phyloP scores from a whole-genome alignment of 2,329 filamentous ascomycete species.

The Ramularia endophylla region DNA sequence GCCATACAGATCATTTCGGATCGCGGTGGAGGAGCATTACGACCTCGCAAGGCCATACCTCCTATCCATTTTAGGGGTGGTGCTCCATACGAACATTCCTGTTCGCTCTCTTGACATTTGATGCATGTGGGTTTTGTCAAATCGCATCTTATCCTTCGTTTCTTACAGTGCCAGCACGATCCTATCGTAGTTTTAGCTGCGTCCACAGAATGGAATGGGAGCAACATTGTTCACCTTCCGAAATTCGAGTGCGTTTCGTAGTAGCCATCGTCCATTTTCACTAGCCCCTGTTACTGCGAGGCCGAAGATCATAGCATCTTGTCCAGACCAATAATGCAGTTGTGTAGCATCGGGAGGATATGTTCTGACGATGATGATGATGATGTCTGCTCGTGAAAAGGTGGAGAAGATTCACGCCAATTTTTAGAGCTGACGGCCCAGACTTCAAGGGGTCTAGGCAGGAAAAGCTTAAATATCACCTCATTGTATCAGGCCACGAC shows the following conservation, averaged over 20 bases:
- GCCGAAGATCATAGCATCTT: too few species aligned
- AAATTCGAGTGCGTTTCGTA: slow-evolving; percentile 1
- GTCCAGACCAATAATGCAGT: too few species aligned
- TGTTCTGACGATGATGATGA: too few species aligned
- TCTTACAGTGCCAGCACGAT: slow-evolving; percentile 14
- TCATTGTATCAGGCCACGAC: too few species aligned
- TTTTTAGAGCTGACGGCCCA: too few species aligned
- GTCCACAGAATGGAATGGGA: background rate
- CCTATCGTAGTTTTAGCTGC: slow-evolving; percentile 1
- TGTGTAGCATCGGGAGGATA: too few species aligned
- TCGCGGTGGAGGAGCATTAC: slow-evolving; percentile 7
- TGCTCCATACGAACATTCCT: slow-evolving; percentile 12
- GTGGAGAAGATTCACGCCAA: too few species aligned
- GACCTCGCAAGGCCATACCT: slow-evolving; percentile 12
- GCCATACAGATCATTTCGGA: background rate
- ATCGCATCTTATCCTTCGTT: slow-evolving; percentile 12
- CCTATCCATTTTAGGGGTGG: slow-evolving; percentile 15
- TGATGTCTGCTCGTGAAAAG: too few species aligned
- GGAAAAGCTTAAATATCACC: too few species aligned
- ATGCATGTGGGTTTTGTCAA: slow-evolving; percentile 9
- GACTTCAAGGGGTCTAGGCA: too few species aligned
- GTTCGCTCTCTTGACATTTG: slow-evolving; percentile 6
- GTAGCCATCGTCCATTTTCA: background rate
- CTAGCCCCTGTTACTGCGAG: too few species aligned
- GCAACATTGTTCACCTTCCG: background rate